Conservation (phyloP, 2,329 filamentous ascomycete genomes). For the Myriosclerotinia scirpicola region DNA sequence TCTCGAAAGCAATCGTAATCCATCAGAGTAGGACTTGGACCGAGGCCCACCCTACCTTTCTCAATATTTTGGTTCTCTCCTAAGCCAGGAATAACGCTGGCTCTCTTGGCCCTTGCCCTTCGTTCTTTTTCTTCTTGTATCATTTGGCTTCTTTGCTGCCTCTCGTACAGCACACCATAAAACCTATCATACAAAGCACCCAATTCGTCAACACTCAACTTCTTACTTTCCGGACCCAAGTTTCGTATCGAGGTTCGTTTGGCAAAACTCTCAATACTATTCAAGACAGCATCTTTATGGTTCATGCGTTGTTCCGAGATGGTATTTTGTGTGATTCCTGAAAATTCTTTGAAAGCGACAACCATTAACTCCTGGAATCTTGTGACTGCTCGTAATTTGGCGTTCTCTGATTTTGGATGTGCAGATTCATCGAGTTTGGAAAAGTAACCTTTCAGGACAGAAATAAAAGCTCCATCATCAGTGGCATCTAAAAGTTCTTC, state of each 20-base stretch:
- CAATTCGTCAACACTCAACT: slow-evolving; percentile 80
- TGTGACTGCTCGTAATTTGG: slow-evolving; percentile 90
- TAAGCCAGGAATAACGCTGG: slow-evolving; percentile 47
- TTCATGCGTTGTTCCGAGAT: slow-evolving; percentile 86
- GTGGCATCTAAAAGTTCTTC: slow-evolving; percentile 91
- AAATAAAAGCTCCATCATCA: slow-evolving; percentile 96
- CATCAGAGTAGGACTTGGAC: slow-evolving; percentile 89
- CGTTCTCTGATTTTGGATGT: slow-evolving; percentile 91
- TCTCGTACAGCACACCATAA: slow-evolving; percentile 87
- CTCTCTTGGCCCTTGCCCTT: slow-evolving; percentile 60
- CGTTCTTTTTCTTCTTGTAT: slow-evolving; percentile 74
- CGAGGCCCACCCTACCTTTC: slow-evolving; percentile 82
- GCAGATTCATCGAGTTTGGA: slow-evolving; percentile 90
- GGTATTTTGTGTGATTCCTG: slow-evolving; percentile 88
- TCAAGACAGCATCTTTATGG: slow-evolving; percentile 91
- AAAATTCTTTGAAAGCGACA: slow-evolving; percentile 97
- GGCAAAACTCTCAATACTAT: slow-evolving; percentile 95
- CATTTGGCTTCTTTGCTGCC: slow-evolving; percentile 77
- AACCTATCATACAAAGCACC: slow-evolving; percentile 92
- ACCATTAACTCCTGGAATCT: slow-evolving; percentile 99
- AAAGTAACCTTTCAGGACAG: slow-evolving; percentile 93
- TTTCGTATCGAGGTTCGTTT: slow-evolving; percentile 97
- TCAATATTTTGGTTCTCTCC: slow-evolving; percentile 59
- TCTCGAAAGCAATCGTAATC: slow-evolving; percentile 96
- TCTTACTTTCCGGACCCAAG: slow-evolving; percentile 91